Base-by-base conservation (phyloP, 805 yeast species). In the Isabelozyma rhagii region DNA sequence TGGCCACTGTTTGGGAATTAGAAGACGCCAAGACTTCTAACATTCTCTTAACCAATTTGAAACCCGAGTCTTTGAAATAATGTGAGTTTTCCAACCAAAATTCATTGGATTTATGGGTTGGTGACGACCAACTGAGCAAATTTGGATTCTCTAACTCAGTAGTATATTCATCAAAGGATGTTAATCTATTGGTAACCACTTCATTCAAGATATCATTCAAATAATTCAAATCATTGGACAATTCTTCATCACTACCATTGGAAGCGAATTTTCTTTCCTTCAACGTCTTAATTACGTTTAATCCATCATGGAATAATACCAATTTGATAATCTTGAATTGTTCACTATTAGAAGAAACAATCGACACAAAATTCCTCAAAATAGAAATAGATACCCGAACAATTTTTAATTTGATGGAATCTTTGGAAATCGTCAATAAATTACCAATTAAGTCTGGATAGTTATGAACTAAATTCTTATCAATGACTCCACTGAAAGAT, bases 131-230 rank as follows among this genome's bases (percentile, higher is more conserved):
- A 87, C 96, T 89, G 54, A 82, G 80, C 61, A 94, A 80, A 51
- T 80, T 78, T 52, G 88, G 87, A 50, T 92, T 83, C 52, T 83
- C 85, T 53, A 94, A 78, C 70, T 94, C 98, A 44, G 89, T 83
- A 59, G 81, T 75, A 66, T 93, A 94, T 66, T 92, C 97, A 62
- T 94, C 98, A 66, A 93, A 89, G 1, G 96, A 90, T 4, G 97
- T 86, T 74, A 94, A 80, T 56, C 81, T 83, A 46, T 63, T 65
- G 45, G 84, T 80, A 53, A 86, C 91, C 45, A 89, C 85, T 28
- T 83, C 87, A 54, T 82, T 83, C 55, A 93, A 78, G n/a, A 75
- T 73, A 36, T 76, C 81, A 50, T 77, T 71, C 55, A 94, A 74
- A 31, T 70, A 64, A 18, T 72, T 74, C 57, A 94, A 79, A 65